A percentile compares a stretch with the other conserved stretches of the same genome.
Evolutionary conservation across 2,329 filamentous ascomycete genomes (phyloP).

Genomic region (Pseudogymnoascus sp.): DNA sequence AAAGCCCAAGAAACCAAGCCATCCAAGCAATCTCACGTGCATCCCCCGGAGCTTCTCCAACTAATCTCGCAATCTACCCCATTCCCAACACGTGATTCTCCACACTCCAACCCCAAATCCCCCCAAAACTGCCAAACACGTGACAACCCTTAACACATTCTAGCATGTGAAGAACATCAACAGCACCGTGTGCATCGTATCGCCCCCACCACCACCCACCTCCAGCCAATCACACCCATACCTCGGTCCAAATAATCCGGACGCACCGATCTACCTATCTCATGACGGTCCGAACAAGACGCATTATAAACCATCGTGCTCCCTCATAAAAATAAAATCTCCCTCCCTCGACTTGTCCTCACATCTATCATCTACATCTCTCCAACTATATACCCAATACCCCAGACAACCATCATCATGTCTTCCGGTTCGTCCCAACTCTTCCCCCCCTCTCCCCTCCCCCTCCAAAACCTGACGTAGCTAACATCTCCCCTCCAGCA

Average conservation of each 20-base stretch:
- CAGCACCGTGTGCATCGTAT: not conserved
- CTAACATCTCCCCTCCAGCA: conserved; percentile 19
- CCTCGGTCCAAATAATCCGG: not conserved
- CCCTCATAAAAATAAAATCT: not conserved
- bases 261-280: not conserved
- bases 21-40: not conserved
- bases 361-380: not conserved
- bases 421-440: conserved; percentile 9
- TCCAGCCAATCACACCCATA: conserved; percentile 7
- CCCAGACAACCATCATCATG: conserved; percentile 3
- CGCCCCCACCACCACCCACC: not conserved
- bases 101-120: not conserved
- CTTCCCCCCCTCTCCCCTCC: not conserved
- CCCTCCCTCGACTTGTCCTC: not conserved
- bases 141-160: not conserved
- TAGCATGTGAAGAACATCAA: not conserved
- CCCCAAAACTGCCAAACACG: not conserved
- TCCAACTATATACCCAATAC: not conserved
- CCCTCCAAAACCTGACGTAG: too few relatives aligned
- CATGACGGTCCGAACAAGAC: not conserved
- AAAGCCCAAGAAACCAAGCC: not conserved
- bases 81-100: not conserved
- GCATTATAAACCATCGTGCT: not conserved
- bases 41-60: not conserved
- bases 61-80: not conserved